A percentile compares a stretch with the other conserved stretches of the same genome.
Evolutionary conservation across 2,329 filamentous ascomycete species (phyloP).

Genomic region (Cyphellophora attinorum): DNA sequence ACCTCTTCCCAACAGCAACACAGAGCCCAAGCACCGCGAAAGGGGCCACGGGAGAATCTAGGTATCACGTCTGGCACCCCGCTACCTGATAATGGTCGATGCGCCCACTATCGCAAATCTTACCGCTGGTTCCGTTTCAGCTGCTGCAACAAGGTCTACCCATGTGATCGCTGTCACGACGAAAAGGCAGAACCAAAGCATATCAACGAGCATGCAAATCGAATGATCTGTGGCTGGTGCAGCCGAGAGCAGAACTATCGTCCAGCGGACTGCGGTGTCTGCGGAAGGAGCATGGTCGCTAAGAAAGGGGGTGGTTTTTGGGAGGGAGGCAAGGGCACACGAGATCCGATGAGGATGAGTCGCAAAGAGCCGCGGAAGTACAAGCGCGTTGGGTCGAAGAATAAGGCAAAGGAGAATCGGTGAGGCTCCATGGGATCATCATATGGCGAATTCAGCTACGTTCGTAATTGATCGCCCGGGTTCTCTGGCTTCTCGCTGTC

Average conservation of each 20-base stretch:
- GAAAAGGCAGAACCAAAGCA: conserved; percentile 50
- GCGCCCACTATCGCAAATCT: conserved; percentile 44
- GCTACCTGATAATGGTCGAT: conserved; percentile 43
- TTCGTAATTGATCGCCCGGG: too few species aligned
- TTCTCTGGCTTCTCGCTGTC: too few species aligned
- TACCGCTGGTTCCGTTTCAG: conserved; percentile 51
- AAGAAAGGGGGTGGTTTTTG: conserved; percentile 64
- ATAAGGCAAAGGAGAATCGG: not conserved
- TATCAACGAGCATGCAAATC: conserved; percentile 68
- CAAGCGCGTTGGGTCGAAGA: conserved; percentile 3
- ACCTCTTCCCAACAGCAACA: conserved; percentile 28
- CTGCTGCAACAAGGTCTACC: conserved; percentile 48
- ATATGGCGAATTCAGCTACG: too few species aligned
- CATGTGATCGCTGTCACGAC: conserved; percentile 65
- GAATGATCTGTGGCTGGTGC: conserved; percentile 73
- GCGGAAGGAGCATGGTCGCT: conserved; percentile 60
- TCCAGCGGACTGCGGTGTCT: conserved; percentile 66
- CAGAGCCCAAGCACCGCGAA: conserved; percentile 5
- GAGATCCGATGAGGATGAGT: conserved; percentile 62
- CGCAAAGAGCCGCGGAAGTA: conserved; percentile 39
- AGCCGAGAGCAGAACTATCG: conserved; percentile 72
- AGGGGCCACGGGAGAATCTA: conserved; percentile 32
- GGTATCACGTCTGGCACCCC: conserved; percentile 46
- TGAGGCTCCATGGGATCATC: too few species aligned
- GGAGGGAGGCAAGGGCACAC: conserved; percentile 79